Conservation (phyloP, 495 filamentous ascomycete genomes). For the Darksidea phi region DNA sequence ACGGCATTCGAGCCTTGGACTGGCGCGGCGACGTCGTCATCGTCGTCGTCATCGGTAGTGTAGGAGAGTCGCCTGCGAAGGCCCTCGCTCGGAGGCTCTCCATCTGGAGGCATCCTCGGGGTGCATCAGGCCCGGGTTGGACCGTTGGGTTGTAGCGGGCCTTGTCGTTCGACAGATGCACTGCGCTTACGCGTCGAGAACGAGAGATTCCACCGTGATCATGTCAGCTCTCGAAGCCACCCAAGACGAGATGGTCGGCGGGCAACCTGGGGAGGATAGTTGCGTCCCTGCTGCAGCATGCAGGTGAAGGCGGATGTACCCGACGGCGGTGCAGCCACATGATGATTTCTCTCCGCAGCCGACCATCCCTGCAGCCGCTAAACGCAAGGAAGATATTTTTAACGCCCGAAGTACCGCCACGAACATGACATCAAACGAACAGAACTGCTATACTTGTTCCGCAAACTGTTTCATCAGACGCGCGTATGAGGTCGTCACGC, state of each 20-base stretch:
- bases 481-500: not conserved
- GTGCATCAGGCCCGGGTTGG: not conserved
- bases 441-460: not conserved
- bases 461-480: conserved; percentile 8
- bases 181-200: too few species aligned
- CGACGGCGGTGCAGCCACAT: conserved; percentile 7
- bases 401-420: conserved; percentile 5
- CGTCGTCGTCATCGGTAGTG: conserved; percentile 23
- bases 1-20: not conserved
- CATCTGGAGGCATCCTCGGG: conserved; percentile 23
- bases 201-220: not conserved
- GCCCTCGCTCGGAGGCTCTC: conserved; percentile 17
- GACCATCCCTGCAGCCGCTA: not conserved
- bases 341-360: conserved; percentile 3
- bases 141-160: not conserved
- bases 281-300: not conserved
- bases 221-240: not conserved
- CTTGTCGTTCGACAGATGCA: not conserved
- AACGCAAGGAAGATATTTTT: too few species aligned
- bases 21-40: conserved; percentile 13
- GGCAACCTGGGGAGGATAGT: not conserved
- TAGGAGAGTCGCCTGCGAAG: conserved; percentile 29
- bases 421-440: not conserved
- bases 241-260: not conserved
- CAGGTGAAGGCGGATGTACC: conserved; percentile 5